Conservation (phyloP, 495 filamentous ascomycete genomes). For the Sordaria brevicollis region DNA sequence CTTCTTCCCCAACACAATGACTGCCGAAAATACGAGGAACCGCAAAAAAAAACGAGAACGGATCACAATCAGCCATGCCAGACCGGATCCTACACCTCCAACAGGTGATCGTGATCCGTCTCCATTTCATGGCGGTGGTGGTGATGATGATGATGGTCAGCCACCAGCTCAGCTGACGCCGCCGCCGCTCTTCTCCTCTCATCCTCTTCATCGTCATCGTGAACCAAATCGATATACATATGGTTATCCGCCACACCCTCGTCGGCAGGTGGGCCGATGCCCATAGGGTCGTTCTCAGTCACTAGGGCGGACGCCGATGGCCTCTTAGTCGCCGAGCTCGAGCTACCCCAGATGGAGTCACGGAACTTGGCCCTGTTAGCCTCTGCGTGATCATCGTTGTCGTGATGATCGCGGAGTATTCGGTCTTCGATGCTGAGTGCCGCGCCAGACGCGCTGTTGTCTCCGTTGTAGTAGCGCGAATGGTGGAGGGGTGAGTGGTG, state of each 20-base stretch:
- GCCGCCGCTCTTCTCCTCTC: neutral
- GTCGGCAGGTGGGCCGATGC: constrained; percentile 19
- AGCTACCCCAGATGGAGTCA: constrained; percentile 29
- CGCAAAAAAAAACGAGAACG: neutral
- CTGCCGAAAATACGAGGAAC: neutral
- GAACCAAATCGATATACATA: constrained; percentile 44
- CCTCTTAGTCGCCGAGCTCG: constrained; percentile 13
- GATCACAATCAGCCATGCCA: neutral
- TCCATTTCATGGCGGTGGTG: constrained; percentile 28
- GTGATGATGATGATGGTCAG: constrained; percentile 27
- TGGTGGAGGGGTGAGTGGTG: constrained; percentile 19
- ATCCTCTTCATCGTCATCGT: constrained; percentile 40
- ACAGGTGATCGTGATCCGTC: neutral
- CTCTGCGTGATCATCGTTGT: constrained; percentile 21
- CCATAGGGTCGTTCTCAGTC: constrained; percentile 20
- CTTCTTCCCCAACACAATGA: neutral
- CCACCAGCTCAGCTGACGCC: constrained; percentile 18
- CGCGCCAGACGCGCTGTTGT: constrained; percentile 19
- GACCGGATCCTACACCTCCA: neutral
- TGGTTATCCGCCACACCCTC: constrained; percentile 37
- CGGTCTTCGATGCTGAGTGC: constrained; percentile 31
- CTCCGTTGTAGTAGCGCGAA: constrained; percentile 28
- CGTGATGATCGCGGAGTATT: constrained; percentile 23
- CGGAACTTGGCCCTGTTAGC: constrained; percentile 23
- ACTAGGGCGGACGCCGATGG: neutral